Percentiles rank a stretch among this genome's conserved stretches.
These are phyloP conservation scores for Litchi chinensis DNA, from an alignment of 345 rosid genomes.

Conservation along the genomic window DNA sequence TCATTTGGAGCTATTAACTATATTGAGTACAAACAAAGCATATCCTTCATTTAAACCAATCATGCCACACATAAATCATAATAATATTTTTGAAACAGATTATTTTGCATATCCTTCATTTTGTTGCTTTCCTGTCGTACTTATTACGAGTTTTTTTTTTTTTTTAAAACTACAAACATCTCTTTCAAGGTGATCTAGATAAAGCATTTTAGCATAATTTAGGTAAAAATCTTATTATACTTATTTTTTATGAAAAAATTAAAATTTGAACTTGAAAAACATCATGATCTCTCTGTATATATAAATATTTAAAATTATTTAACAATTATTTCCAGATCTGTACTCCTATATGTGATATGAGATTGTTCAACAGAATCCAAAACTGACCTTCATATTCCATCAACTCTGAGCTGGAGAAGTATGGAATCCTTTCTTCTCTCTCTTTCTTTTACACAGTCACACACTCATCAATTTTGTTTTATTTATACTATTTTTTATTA, in stretches of 20 bases:
- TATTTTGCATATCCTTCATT: too few species aligned
- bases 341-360: constrained; percentile 8
- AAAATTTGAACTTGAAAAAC: too few species aligned
- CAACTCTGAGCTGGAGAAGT: constrained; percentile 10
- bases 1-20: background rate
- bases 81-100: too few species aligned
- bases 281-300: too few species aligned
- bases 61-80: background rate
- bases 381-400: background rate
- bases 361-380: constrained; percentile 11
- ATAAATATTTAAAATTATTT: background rate
- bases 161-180: too few species aligned
- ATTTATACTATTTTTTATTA: background rate
- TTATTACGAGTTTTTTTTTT: too few species aligned
- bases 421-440: background rate
- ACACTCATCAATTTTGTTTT: background rate
- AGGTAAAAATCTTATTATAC: too few species aligned
- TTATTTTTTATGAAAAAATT: too few species aligned
- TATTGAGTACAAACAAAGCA: background rate
- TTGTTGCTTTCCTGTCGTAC: too few species aligned
- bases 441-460: background rate
- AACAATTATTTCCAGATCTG: constrained; percentile 16
- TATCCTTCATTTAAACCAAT: too few species aligned
- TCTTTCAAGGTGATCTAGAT: too few species aligned
- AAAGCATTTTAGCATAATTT: too few species aligned